Evolutionary conservation across 108 stramenopile genomes (phyloP).

Genomic region (Fragilariopsis cylindrus): DNA sequence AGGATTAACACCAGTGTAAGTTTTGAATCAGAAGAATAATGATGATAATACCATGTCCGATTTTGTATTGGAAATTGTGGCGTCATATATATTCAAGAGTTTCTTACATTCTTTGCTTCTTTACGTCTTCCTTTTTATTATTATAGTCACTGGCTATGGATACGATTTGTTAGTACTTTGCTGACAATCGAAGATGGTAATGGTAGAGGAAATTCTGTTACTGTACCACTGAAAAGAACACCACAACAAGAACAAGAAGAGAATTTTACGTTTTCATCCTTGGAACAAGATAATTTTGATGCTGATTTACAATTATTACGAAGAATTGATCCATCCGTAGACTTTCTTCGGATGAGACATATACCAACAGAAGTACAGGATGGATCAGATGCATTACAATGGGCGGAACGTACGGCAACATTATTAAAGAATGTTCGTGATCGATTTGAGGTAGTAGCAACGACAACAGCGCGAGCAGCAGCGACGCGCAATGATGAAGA

Average conservation of each 20-base stretch:
- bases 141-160: conserved; percentile 68
- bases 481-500: conserved; percentile 15
- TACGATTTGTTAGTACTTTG: conserved; percentile 66
- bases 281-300: conserved; percentile 55
- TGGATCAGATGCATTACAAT: conserved; percentile 38
- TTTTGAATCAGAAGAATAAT: neutral
- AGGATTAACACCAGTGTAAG: conserved; percentile 62
- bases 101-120: neutral
- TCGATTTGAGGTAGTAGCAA: conserved; percentile 25
- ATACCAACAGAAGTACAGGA: conserved; percentile 62
- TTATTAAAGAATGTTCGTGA: conserved; percentile 47
- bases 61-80: neutral
- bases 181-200: conserved; percentile 58
- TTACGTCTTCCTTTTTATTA: neutral
- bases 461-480: neutral
- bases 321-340: conserved; percentile 70
- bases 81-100: too few relatives aligned
- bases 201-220: conserved; percentile 25
- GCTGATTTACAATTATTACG: conserved; percentile 44
- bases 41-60: neutral
- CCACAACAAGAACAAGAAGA: conserved; percentile 11
- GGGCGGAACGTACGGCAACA: conserved; percentile 38
- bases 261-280: conserved; percentile 46
- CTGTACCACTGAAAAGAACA: conserved; percentile 3
- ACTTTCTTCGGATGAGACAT: conserved; percentile 79